Percentiles rank a stretch among this genome's conserved stretches.
phyloP scores from a whole-genome alignment of 2,329 filamentous ascomycete genomes.

The Daldinia eschscholtzii region DNA sequence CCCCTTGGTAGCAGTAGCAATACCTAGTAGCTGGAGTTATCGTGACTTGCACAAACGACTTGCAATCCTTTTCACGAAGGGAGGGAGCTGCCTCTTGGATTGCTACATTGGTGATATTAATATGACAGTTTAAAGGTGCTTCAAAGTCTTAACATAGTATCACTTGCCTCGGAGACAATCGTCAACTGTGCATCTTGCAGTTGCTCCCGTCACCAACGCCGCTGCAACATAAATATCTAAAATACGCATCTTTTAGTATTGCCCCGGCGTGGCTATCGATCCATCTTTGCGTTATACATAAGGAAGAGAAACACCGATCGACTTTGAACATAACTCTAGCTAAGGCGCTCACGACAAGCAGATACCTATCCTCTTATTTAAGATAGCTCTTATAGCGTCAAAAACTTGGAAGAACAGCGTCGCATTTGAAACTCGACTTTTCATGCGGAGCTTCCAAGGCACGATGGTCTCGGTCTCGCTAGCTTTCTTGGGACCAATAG shows the following conservation, averaged over 20 bases:
- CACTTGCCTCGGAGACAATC: conserved; percentile 36
- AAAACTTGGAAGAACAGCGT: conserved; percentile 34
- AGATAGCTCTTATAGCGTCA: conserved; percentile 5
- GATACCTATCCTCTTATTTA: conserved; percentile 7
- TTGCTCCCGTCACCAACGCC: conserved; percentile 12
- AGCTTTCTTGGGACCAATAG: conserved; percentile 22
- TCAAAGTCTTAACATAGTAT: background rate
- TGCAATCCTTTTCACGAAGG: conserved; percentile 32
- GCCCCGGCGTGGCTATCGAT: conserved; percentile 7
- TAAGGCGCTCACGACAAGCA: background rate
- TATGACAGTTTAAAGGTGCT: background rate
- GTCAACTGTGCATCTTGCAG: conserved; percentile 27
- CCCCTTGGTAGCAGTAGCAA: background rate
- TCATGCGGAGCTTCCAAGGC: conserved; percentile 34
- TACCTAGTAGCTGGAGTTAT: conserved; percentile 34
- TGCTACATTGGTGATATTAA: conserved; percentile 12
- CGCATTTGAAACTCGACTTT: conserved; percentile 31
- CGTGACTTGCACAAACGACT: conserved; percentile 23
- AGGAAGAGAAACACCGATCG: conserved; percentile 3
- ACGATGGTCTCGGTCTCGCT: conserved; percentile 3
- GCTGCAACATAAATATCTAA: conserved; percentile 13
- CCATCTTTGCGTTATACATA: conserved; percentile 14
- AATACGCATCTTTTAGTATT: conserved; percentile 32
- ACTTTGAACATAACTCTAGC: conserved; percentile 10
- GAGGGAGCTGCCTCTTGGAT: conserved; percentile 23